Evolutionary conservation across 441 rosid species (phyloP), one percentile per base, ranked within the genome.

Genomic region (Erodium trifolium): DNA sequence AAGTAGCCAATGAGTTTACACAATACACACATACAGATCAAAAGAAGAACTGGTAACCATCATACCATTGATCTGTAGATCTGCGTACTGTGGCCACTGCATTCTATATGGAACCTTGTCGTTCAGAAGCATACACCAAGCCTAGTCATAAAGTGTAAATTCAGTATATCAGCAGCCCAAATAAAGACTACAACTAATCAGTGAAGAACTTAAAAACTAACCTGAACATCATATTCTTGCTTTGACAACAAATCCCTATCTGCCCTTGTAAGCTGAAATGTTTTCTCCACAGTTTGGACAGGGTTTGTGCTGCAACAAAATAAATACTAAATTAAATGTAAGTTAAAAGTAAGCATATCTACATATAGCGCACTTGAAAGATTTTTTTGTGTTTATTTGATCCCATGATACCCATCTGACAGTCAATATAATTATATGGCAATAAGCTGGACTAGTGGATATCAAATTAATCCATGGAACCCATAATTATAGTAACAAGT

Each of bases 51-150:
- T 64, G 10, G 47, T 16, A n/a, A 62, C 39, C 13, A 73, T 67
- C 86, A 75, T 91, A 95, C 99, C 99, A 83, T 95, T 92, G 78
- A 92, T 80, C 78, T 91, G 99, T 71, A 95, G 85, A 73, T 95
- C 98, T 66, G 92, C 85, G 83, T 76, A 79, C 47, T 88, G 97
- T 12, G 98, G 99, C 99, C 99, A 95, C 71, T 91, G 99, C 91
- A 95, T 89, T 88, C 99, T 88, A 74, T 81, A 92, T 47, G 88
- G 77, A 76, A 92, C 99, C 82, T 91, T 92, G 81, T 92, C 99
- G 79, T 91, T 92, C 76, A 95, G 82, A 79, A 95, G 98, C 98
- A 95, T 92, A 76, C 99, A 95, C 97, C 99, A 95, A 19, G 91
- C 97, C 99, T 95, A 69, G 65, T 41, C 63, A 80, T 73, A 53